Base-by-base conservation (phyloP, 1,284 basidiomycete species). In the Cryptococcus jaspeensis region DNA sequence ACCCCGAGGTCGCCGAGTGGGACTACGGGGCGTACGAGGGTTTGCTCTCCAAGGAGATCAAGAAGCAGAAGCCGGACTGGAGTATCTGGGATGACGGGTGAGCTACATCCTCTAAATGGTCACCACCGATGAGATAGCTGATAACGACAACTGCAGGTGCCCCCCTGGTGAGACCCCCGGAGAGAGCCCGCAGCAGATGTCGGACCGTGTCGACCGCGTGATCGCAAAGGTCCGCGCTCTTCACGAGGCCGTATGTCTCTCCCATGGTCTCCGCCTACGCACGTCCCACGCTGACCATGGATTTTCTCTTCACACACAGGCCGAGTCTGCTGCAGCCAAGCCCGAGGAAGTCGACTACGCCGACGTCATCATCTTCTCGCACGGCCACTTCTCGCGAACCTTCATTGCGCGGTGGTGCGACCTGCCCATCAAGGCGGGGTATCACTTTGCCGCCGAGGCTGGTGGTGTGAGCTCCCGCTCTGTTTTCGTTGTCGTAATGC, bases 21-120 rank as follows among this genome's bases (percentile, higher is more conserved):
- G 88, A 93, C 68, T 94, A 94, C 72, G 91, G 92, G 25, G 84
- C 89, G 11, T 95, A 91, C 69, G 92, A 96, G 73, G 92, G 92
- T 12, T 82, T 92, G 43, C 72, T 84, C 42, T 81, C 87, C 16
- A 78, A 83, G 28, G 88, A 94, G 67, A 95, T 95, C 66, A 80
- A 85, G 59, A 81, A 82, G 53, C 80, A 77, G 44, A 83, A 85
- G 58, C 83, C 87, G 0, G 80, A 74, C 32, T 95, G 90, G 90
- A 72, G 74, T 28, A 92, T 94, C 67, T 95, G 90, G 89, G 81
- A 75, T 41, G 88, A 92, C 69, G 91, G 89, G 85, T 87, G 71
- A 52, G 81, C 76, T 50, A 18, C 9, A 35, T 37, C 5, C n/a
- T 20, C n/a, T 9, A 46, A 22, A 13, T 22, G 25, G 35, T 25